These are phyloP conservation scores for Diaporthe nobilis DNA, from an alignment of 2,329 filamentous ascomycete genomes.

Conservation along the genomic window DNA sequence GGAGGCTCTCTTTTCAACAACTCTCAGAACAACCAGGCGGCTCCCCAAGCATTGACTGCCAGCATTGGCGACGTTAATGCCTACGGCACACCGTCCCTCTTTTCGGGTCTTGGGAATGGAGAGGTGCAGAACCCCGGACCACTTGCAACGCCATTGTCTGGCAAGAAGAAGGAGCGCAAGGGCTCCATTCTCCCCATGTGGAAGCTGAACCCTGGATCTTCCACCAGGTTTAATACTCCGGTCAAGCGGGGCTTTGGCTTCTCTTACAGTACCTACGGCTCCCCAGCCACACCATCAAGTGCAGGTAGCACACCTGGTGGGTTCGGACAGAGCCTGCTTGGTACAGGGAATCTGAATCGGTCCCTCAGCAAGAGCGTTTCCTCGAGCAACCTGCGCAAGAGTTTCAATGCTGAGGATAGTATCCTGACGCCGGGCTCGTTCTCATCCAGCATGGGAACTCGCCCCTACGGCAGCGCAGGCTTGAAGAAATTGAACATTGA, in stretches of 20 bases:
- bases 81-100: conserved; percentile 90
- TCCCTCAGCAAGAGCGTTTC: conserved; percentile 90
- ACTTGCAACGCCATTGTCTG: conserved; percentile 88
- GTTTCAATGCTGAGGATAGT: conserved; percentile 86
- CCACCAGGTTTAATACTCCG: conserved; percentile 84
- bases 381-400: conserved; percentile 86
- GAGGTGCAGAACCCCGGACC: conserved; percentile 84
- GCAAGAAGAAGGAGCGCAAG: conserved; percentile 79
- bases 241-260: conserved; percentile 92
- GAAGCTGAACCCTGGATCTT: conserved; percentile 86
- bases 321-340: conserved; percentile 75
- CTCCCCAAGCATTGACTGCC: conserved; percentile 79
- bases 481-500: conserved; percentile 96
- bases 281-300: conserved; percentile 79
- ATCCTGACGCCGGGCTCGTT: conserved; percentile 90
- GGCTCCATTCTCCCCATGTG: conserved; percentile 87
- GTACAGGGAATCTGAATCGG: conserved; percentile 76
- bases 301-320: conserved; percentile 78
- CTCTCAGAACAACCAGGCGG: conserved; percentile 62
- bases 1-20: conserved; percentile 73
- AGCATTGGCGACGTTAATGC: conserved; percentile 88
- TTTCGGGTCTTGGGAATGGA: conserved; percentile 77
- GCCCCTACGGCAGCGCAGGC: conserved; percentile 76
- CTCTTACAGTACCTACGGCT: conserved; percentile 92
- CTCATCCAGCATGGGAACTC: conserved; percentile 74